A percentile compares a stretch with the other conserved stretches of the same genome.
phyloP scores from a whole-genome alignment of 2,329 filamentous ascomycete species.

The Aspergillus melleus region DNA sequence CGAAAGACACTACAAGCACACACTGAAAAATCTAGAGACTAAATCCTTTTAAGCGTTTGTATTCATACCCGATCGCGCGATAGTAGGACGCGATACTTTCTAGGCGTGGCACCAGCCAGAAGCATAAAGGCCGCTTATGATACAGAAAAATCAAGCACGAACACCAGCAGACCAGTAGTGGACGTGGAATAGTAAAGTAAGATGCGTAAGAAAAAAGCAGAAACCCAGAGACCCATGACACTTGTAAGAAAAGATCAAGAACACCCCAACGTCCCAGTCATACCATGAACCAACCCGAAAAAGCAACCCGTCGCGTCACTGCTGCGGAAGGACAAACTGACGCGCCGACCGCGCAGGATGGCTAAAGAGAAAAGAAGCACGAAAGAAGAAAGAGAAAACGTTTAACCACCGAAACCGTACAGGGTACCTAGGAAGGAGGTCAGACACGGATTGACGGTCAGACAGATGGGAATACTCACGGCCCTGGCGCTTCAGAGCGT shows the following conservation, averaged over 20 bases:
- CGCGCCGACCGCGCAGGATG: slow-evolving; percentile 36
- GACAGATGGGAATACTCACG: slow-evolving; percentile 37
- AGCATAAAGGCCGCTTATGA: slow-evolving; percentile 42
- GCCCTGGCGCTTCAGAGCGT: slow-evolving; percentile 64
- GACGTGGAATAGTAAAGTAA: slow-evolving; percentile 41
- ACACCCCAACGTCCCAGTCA: slow-evolving; percentile 48
- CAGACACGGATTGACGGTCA: slow-evolving; percentile 17
- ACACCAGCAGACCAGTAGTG: slow-evolving; percentile 42
- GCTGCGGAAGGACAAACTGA: slow-evolving; percentile 28
- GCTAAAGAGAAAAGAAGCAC: slow-evolving; percentile 24
- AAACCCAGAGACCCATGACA: slow-evolving; percentile 46
- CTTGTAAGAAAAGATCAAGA: slow-evolving; percentile 41
- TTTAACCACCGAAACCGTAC: slow-evolving; percentile 87
- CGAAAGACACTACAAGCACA: background rate
- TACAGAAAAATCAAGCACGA: slow-evolving; percentile 42
- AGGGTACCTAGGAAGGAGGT: slow-evolving; percentile 58
- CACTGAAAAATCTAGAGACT: background rate
- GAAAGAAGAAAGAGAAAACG: slow-evolving; percentile 27
- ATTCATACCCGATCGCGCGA: slow-evolving; percentile 38
- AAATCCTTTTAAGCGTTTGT: slow-evolving; percentile 29
- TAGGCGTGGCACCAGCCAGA: slow-evolving; percentile 36
- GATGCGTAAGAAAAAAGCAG: slow-evolving; percentile 33
- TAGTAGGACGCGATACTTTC: slow-evolving; percentile 28
- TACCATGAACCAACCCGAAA: slow-evolving; percentile 45
- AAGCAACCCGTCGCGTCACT: slow-evolving; percentile 37